Conservation (phyloP, 345 rosid species). For the Brassica incana region DNA sequence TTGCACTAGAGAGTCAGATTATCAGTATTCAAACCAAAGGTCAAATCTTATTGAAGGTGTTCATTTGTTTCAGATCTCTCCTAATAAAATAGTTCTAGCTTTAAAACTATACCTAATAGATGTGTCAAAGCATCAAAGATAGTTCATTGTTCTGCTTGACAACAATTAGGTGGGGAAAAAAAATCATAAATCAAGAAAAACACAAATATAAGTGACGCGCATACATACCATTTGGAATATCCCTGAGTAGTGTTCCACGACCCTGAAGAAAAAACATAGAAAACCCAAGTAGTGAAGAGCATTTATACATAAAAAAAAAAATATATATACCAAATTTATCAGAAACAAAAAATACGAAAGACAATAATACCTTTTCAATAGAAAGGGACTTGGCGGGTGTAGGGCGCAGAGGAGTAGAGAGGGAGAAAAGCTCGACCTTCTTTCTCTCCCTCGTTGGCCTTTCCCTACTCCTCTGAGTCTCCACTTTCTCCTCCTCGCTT, state of each 20-base stretch:
- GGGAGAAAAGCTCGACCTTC: conserved; percentile 82
- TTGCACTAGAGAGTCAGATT: background rate
- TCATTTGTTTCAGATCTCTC: background rate
- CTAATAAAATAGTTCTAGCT: background rate
- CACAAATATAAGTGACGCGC: background rate
- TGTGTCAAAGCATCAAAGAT: conserved; percentile 1
- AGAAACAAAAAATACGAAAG: background rate
- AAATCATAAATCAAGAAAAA: background rate
- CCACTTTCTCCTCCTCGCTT: conserved; percentile 32
- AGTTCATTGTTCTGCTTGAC: background rate
- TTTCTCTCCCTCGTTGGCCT: conserved; percentile 91
- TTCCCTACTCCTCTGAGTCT: conserved; percentile 55
- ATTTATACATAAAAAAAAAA: background rate
- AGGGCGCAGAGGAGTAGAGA: conserved; percentile 55
- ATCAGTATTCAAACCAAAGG: background rate
- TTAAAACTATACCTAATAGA: background rate
- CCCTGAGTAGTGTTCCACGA: conserved; percentile 78
- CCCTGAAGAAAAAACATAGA: conserved; percentile 54
- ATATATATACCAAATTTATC: background rate
- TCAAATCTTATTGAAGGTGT: background rate
- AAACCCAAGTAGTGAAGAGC: background rate
- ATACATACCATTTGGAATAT: conserved; percentile 82
- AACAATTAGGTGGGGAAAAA: background rate
- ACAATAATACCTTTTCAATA: conserved; percentile 60
- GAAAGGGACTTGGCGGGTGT: conserved; percentile 58